Conservation (phyloP, 805 yeast species). For the Starmerella apicola region DNA sequence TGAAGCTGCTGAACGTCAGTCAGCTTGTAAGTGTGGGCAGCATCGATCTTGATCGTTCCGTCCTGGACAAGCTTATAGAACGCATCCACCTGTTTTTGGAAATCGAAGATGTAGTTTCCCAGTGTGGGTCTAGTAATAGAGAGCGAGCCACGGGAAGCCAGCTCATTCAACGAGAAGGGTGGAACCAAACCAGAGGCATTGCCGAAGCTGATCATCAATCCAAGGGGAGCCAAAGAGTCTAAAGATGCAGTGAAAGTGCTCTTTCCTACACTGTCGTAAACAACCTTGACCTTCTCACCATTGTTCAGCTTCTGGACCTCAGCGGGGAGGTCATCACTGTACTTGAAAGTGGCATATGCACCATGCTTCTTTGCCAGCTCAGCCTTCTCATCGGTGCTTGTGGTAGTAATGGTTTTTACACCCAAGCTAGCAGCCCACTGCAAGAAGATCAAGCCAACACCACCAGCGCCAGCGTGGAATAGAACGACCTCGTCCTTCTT, state of each 20-base stretch:
- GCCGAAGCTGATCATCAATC: conserved; percentile 67
- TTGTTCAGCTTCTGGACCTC: conserved; percentile 26
- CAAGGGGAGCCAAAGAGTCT: conserved; percentile 46
- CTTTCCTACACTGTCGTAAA: conserved; percentile 36
- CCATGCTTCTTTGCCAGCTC: conserved; percentile 55
- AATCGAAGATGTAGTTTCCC: conserved; percentile 38
- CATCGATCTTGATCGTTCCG: conserved; percentile 30
- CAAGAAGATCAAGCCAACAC: conserved; percentile 63
- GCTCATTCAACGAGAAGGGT: conserved; percentile 40
- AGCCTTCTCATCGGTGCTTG: conserved; percentile 65
- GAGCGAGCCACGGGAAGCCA: conserved; percentile 52
- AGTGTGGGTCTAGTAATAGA: conserved; percentile 50
- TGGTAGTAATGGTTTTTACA: conserved; percentile 74
- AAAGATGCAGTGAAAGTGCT: conserved; percentile 59
- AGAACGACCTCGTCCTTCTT: conserved; percentile 53
- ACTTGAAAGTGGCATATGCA: conserved; percentile 54
- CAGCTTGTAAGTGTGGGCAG: conserved; percentile 43
- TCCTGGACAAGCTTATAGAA: conserved; percentile 25
- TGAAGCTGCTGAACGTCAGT: conserved; percentile 50
- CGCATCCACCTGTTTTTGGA: conserved; percentile 12
- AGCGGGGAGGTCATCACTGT: conserved; percentile 25
- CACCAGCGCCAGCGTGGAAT: conserved; percentile 93
- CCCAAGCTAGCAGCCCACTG: conserved; percentile 55
- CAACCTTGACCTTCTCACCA: conserved; percentile 26
- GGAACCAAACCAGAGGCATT: conserved; percentile 78